Base-by-base conservation (phyloP, 768 basidiomycete genomes). In the Hortiboletus campestris region DNA sequence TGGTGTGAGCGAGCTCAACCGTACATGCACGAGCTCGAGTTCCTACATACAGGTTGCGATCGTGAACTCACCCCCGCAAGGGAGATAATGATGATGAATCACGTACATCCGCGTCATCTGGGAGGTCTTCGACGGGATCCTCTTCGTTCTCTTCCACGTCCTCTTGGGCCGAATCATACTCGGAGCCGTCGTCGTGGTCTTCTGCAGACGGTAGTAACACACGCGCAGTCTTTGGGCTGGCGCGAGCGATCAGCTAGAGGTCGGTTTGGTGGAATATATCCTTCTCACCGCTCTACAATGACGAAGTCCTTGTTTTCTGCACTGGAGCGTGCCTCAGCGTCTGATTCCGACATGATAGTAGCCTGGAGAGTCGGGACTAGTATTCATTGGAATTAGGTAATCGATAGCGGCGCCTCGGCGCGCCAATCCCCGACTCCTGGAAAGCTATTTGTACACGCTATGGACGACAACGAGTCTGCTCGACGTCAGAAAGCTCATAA, bases 31-130 rank as follows among this genome's bases (percentile, higher is more conserved):
- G 34, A 97, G 82, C 59, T 95, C 91, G 35, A 97, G 77, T 62
- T 96, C 93, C 94, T 96, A 54, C 5, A 40, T 10, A 7, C 17
- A 28, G 0, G 45, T 41, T 8, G 19, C 5, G 41, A 38, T 50
- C 31, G 45, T 51, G 49, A 42, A 14, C 8, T 20, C 25, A 57
- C n/a, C 47, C 20, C 20, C 29, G 36, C 9, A 20, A 13, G 22
- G 17, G 13, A 42, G n/a, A 41, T 10, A 46, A 20, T 2, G 25
- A 4, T 5, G 19, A 14, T 31, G 28, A 38, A 28, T 39, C 38
- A 69, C 83, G 60, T 63, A 91, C 94, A 71, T 92, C 85, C 2
- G 89, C 89, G 35, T 94, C 87, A 55, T 92, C 90, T 2, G 94
- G 91, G 58, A 89, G 86, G 60, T 86, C 86, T 47, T 77, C 84